Conservation (phyloP, 1,139 yeast genomes). For the Scheffersomyces segobiensis region DNA sequence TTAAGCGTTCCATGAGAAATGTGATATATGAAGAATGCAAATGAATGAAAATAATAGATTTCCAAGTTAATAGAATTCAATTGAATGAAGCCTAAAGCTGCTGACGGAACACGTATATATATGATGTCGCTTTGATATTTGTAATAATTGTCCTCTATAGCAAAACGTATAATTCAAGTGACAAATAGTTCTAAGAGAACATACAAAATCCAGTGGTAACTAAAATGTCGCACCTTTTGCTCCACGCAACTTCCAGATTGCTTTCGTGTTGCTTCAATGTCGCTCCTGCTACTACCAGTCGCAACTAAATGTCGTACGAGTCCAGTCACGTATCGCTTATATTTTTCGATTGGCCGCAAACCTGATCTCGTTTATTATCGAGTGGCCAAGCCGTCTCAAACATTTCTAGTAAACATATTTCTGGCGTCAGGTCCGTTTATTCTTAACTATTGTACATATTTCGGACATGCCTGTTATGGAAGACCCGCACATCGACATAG, state of each 20-base stretch:
- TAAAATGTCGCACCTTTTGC: not conserved
- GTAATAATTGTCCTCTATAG: too few relatives aligned
- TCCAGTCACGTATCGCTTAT: not conserved
- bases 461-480: not conserved
- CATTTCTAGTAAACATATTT: not conserved
- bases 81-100: not conserved
- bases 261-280: not conserved
- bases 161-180: not conserved
- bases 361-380: not conserved
- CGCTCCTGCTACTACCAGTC: not conserved
- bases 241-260: not conserved
- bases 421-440: not conserved
- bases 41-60: not conserved
- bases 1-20: constrained; percentile 13
- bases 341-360: not conserved
- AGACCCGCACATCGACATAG: not conserved
- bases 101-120: not conserved
- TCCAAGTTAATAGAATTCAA: not conserved
- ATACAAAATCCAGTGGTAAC: not conserved
- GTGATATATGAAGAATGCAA: not conserved
- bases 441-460: not conserved
- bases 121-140: not conserved
- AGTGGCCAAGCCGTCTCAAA: not conserved
- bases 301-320: not conserved
- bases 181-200: not conserved